Evolutionary conservation across 1,284 basidiomycete genomes (phyloP), one percentile per base, ranked within the genome.

Genomic region (Paramarasmius palmivorus): DNA sequence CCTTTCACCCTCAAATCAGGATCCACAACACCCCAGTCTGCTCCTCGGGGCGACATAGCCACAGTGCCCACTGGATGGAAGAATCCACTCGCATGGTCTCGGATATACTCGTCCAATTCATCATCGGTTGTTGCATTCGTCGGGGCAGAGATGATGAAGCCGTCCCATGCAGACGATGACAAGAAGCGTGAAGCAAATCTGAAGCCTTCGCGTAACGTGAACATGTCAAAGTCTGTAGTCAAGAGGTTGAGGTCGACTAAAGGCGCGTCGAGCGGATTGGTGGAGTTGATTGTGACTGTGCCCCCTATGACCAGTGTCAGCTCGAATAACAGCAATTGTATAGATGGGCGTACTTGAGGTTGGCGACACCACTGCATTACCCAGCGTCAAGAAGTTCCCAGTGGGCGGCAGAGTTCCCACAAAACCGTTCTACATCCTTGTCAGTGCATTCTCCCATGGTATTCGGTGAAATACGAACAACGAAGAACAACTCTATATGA

Each of bases 181-280:
- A 64, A 6, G 50, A 65, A 60, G 6, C 50, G 49, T 15, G 48
- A 39, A 14, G 49, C 54, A 17, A 42, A 48, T 40, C 56, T 55
- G 12, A 64, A 42, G 4, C 56, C 55, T 49, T 60, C 38, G 8
- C 57, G 38, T 45, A 61, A 38, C 2, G 56, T 45, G 20, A 53
- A 38, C 4, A 58, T 41, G 41, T 63, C 61, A 19, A 59, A 58
- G 3, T 52, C 45, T 12, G 50, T 49, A n/a, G 54, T 26, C 12
- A 71, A 56, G 37, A 67, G 59, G 20, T 55, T 55, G 2, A 66
- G 65, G 55, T 72, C 58, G 50, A 73, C 68, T 35, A 65, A 26
- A 2, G 72, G 73, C 9, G 52, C 32, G 10, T 55, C 62, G 50
- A 68, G 69, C 0, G 68, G 67, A 48, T 65, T 56, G 12, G 61